Evolutionary conservation across 2,329 filamentous ascomycete genomes (phyloP).

Genomic region (Myriosclerotinia scirpicola): DNA sequence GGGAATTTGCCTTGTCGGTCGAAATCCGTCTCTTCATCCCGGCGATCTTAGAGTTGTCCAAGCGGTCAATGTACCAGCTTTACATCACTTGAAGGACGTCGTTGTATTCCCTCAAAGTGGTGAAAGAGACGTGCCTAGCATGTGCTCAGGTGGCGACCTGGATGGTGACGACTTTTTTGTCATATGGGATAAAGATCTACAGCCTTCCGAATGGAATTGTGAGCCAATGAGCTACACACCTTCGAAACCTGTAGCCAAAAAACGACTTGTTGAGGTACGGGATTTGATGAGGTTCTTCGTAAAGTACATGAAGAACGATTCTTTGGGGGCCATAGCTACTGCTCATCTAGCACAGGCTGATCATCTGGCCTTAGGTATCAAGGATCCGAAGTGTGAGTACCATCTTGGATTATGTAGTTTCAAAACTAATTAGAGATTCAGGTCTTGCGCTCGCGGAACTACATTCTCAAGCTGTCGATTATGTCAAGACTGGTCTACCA

Average conservation of each 20-base stretch:
- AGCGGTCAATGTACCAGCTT: constrained; percentile 71
- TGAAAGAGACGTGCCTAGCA: constrained; percentile 81
- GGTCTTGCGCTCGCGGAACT: constrained; percentile 70
- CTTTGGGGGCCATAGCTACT: constrained; percentile 74
- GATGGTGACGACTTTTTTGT: constrained; percentile 96
- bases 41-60: constrained; percentile 87
- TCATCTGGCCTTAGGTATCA: constrained; percentile 57
- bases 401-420: not conserved
- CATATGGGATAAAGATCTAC: constrained; percentile 79
- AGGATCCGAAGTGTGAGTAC: constrained; percentile 62
- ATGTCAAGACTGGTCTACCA: constrained; percentile 82
- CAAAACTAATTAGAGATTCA: constrained; percentile 36
- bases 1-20: constrained; percentile 78
- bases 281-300: constrained; percentile 87
- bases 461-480: constrained; percentile 92
- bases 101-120: constrained; percentile 84
- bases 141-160: constrained; percentile 94
- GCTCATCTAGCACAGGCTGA: constrained; percentile 82
- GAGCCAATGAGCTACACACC: constrained; percentile 75
- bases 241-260: constrained; percentile 54
- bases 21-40: constrained; percentile 91
- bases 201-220: constrained; percentile 69
- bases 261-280: constrained; percentile 64
- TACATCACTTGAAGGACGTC: constrained; percentile 78
- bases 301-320: constrained; percentile 88